Conservation (phyloP, 108 stramenopile species). For the Epipyxis sp. region DNA sequence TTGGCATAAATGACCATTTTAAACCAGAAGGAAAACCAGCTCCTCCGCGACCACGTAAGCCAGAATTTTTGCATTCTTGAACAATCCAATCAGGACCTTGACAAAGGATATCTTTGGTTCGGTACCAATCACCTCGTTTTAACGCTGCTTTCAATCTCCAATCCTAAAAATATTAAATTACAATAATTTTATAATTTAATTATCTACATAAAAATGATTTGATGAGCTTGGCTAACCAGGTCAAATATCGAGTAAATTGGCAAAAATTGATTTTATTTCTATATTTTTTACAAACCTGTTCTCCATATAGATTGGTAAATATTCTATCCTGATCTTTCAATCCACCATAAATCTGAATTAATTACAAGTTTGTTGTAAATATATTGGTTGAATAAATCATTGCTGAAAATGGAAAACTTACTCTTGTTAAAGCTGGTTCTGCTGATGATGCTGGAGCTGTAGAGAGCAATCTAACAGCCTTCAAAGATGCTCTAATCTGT, state of each 20-base stretch:
- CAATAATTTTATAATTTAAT: too few species aligned
- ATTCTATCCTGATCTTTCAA: conserved; percentile 98
- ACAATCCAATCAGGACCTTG: conserved; percentile 99
- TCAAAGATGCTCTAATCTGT: not conserved
- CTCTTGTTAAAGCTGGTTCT: conserved; percentile 15
- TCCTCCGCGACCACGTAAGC: conserved; percentile 96
- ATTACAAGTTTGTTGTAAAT: not conserved
- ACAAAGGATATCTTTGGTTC: conserved; percentile 94
- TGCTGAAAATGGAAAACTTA: not conserved
- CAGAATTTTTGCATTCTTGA: conserved; percentile 97
- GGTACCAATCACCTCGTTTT: conserved; percentile 68
- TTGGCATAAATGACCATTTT: conserved; percentile 99
- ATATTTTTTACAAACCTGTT: too few species aligned
- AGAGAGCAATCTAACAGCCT: not conserved
- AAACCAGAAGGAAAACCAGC: conserved; percentile 93
- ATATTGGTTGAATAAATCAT: not conserved
- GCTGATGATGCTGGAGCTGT: not conserved
- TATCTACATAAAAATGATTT: too few species aligned
- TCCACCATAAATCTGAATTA: conserved; percentile 70
- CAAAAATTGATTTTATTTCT: too few species aligned
- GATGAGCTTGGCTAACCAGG: too few species aligned
- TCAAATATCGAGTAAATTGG: too few species aligned
- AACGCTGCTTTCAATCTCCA: conserved; percentile 92
- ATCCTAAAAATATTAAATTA: too few species aligned
- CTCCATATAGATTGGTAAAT: conserved; percentile 99